These are phyloP conservation scores for Botryosphaeria dothidea DNA, from an alignment of 2,329 filamentous ascomycete species.

Conservation along the genomic window DNA sequence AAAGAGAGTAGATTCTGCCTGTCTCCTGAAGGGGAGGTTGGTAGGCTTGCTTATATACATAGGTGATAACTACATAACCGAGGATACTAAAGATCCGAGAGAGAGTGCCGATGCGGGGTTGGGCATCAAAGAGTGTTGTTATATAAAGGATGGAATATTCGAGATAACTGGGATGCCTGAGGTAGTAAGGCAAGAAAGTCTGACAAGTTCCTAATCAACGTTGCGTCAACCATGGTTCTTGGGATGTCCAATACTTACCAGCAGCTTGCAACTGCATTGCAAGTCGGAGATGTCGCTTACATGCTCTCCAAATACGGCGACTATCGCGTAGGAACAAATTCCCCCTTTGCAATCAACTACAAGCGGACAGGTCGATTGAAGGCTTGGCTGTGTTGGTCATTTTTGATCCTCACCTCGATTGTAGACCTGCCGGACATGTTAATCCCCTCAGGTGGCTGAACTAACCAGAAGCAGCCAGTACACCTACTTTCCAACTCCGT, in stretches of 20 bases:
- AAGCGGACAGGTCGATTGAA: slow-evolving; percentile 26
- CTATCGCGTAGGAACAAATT: slow-evolving; percentile 34
- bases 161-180: no score
- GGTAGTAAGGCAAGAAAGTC: no score
- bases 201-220: slow-evolving; percentile 31
- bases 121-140: no score
- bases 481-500: slow-evolving; percentile 34
- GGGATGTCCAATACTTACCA: slow-evolving; percentile 37
- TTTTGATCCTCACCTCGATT: slow-evolving; percentile 26
- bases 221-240: slow-evolving; percentile 33
- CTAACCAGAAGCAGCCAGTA: slow-evolving; percentile 29
- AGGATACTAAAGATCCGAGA: no score
- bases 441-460: no score
- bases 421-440: slow-evolving; percentile 21
- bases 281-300: slow-evolving; percentile 28
- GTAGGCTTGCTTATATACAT: no score
- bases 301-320: slow-evolving; percentile 32
- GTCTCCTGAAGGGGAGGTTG: no score
- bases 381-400: slow-evolving; percentile 31
- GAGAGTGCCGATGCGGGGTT: no score
- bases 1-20: no score
- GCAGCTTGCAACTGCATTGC: slow-evolving; percentile 31
- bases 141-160: no score
- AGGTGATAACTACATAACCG: no score
- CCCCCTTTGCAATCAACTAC: slow-evolving; percentile 33